Percentiles rank a stretch among this genome's conserved stretches.
Evolutionary conservation across 2,329 filamentous ascomycete species (phyloP).

Genomic region (Curvularia hawaiiensis): DNA sequence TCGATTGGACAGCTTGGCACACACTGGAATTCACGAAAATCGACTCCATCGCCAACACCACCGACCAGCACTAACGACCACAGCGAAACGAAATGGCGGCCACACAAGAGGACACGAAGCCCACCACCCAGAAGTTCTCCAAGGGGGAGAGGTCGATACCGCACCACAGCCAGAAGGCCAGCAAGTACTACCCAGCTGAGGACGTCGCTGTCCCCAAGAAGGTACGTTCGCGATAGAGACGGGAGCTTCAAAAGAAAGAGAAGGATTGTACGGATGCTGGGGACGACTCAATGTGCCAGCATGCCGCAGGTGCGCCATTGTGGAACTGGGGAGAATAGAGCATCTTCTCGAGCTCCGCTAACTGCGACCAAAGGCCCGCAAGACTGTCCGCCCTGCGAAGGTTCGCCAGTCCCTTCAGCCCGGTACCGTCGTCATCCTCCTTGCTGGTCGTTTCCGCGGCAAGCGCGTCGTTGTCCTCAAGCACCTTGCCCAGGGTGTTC

Average conservation of each 20-base stretch:
- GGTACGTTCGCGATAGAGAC: slow-evolving; percentile 67
- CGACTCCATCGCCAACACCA: slow-evolving; percentile 19
- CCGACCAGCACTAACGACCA: slow-evolving; percentile 39
- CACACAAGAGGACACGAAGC: slow-evolving; percentile 38
- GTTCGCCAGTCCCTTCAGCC: slow-evolving; percentile 88
- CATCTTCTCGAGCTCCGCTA: slow-evolving; percentile 30
- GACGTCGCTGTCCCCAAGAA: slow-evolving; percentile 89
- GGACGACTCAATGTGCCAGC: slow-evolving; percentile 7
- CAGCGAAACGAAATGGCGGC: slow-evolving; percentile 71
- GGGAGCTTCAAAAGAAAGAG: slow-evolving; percentile 21
- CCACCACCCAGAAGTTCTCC: slow-evolving; percentile 89
- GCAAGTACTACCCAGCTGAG: slow-evolving; percentile 99
- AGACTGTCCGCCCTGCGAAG: slow-evolving; percentile 86
- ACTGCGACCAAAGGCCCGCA: slow-evolving; percentile 74
- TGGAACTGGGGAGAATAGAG: slow-evolving; percentile 2
- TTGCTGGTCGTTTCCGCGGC: slow-evolving; percentile 99
- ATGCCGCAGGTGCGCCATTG: slow-evolving; percentile 11
- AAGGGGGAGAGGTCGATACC: slow-evolving; percentile 93
- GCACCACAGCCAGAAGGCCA: slow-evolving; percentile 85
- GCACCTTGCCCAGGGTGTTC: slow-evolving; percentile 94
- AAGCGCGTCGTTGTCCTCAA: slow-evolving; percentile 99
- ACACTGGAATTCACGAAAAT: slow-evolving; percentile 22
- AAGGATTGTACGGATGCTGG: slow-evolving; percentile 14
- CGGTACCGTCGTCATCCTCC: slow-evolving; percentile 96
- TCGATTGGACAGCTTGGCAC: slow-evolving; percentile 21